Conservation (phyloP, 495 filamentous ascomycete genomes). For the Penicillium coprophilum region DNA sequence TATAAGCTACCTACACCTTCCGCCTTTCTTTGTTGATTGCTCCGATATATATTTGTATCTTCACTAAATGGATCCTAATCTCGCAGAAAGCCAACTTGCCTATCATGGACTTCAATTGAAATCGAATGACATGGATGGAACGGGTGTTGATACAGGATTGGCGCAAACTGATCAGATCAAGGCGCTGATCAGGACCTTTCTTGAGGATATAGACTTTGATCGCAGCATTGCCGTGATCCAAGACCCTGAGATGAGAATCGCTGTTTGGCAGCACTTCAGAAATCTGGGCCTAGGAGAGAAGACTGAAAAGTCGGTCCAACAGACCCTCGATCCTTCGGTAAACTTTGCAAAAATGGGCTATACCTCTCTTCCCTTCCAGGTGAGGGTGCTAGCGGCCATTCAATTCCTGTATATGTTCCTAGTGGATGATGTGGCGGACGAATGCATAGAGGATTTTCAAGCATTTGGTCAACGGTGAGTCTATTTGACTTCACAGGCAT, state of each 20-base stretch:
- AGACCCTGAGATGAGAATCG: background rate
- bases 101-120: background rate
- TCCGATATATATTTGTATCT: no score
- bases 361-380: background rate
- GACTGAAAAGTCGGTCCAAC: background rate
- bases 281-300: background rate
- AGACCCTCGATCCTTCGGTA: background rate
- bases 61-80: background rate
- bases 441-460: background rate
- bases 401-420: background rate
- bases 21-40: no score
- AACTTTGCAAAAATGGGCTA: background rate
- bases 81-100: background rate
- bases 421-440: background rate
- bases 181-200: background rate
- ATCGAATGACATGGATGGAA: background rate
- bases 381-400: background rate
- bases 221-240: background rate
- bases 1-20: no score
- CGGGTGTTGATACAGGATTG: background rate
- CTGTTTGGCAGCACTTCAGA: background rate
- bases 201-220: background rate
- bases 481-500: background rate
- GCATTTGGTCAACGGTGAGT: background rate
- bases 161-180: background rate